phyloP scores from a whole-genome alignment of 768 basidiomycete genomes.

The Amanita rimosa region DNA sequence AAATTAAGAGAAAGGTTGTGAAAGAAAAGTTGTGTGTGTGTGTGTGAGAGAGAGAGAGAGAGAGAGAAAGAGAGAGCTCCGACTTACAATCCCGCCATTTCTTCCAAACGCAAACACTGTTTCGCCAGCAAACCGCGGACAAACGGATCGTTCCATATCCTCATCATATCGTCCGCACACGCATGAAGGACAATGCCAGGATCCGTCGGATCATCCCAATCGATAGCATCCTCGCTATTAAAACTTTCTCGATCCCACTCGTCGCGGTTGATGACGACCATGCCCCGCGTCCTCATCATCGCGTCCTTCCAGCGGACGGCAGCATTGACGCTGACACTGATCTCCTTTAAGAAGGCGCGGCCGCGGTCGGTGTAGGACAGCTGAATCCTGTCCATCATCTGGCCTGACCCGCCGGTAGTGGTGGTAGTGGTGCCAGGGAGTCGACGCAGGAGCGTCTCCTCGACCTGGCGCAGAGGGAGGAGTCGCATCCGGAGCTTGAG shows the following conservation, averaged over 20 bases:
- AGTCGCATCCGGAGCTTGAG: conserved; percentile 48
- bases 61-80: too few species aligned
- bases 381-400: conserved; percentile 17
- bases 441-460: conserved; percentile 44
- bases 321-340: conserved; percentile 46
- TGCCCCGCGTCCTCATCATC: conserved; percentile 28
- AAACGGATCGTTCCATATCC: conserved; percentile 49
- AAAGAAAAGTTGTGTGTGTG: too few species aligned
- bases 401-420: conserved; percentile 36
- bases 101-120: conserved; percentile 50
- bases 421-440: too few species aligned
- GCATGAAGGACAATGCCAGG: conserved; percentile 45
- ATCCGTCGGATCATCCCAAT: conserved; percentile 41
- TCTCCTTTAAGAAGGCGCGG: conserved; percentile 26
- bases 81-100: conserved; percentile 64
- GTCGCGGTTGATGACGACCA: conserved; percentile 10
- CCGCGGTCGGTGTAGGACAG: conserved; percentile 15
- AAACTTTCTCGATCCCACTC: conserved; percentile 14
- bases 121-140: conserved; percentile 38
- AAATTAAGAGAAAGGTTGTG: neutral
- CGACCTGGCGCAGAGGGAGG: conserved; percentile 49
- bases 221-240: conserved; percentile 20
- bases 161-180: conserved; percentile 52
- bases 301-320: conserved; percentile 37
- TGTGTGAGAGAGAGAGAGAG: too few species aligned